Conservation (phyloP, 495 filamentous ascomycete genomes). For the Tuber borchii region DNA sequence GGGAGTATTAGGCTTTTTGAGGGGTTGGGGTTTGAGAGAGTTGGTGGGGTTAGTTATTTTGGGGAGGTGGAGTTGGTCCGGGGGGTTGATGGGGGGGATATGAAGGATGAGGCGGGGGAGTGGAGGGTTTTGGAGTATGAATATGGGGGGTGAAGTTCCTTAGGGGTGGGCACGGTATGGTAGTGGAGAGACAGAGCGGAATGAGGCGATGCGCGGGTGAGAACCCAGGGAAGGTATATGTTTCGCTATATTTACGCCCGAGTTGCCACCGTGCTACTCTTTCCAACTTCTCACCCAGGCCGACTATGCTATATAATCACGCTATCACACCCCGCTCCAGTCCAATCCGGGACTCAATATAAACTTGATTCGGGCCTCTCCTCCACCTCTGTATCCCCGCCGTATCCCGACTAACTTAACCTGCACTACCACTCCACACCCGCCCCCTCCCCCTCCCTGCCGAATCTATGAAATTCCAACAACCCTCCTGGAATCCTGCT, state of each 20-base stretch:
- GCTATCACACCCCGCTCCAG: background rate
- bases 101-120: conserved; percentile 40
- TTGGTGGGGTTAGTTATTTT: conserved; percentile 56
- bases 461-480: conserved; percentile 47
- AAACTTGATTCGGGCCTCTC: background rate
- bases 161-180: background rate
- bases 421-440: background rate
- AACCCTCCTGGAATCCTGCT: conserved; percentile 58
- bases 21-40: conserved; percentile 52
- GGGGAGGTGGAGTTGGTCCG: conserved; percentile 56
- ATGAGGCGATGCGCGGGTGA: background rate
- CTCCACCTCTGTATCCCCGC: background rate
- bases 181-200: background rate
- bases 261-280: background rate
- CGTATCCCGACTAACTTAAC: too few species aligned
- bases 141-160: background rate
- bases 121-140: conserved; percentile 48
- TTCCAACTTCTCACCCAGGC: background rate
- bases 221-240: background rate
- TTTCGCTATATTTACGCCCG: background rate
- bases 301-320: too few species aligned
- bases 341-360: background rate
- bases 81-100: conserved; percentile 39
- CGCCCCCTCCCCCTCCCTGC: conserved; percentile 40
- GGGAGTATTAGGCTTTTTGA: conserved; percentile 58